A percentile compares a stretch with the other conserved stretches of the same genome.
Evolutionary conservation across 2,329 filamentous ascomycete genomes (phyloP).

Genomic region (Metarhizium guizhouense): DNA sequence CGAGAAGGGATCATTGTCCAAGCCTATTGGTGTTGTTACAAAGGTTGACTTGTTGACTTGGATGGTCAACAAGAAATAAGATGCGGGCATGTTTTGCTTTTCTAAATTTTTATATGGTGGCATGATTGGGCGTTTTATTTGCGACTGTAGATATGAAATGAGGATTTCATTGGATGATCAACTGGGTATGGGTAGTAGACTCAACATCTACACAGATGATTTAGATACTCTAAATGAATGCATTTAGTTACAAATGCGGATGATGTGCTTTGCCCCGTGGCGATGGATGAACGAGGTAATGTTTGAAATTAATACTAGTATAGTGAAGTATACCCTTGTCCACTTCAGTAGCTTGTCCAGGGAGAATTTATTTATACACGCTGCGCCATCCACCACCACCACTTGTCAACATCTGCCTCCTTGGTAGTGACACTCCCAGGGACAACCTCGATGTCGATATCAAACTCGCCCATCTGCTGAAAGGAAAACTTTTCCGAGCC

Average conservation of each 20-base stretch:
- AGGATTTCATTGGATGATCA: conserved; percentile 6
- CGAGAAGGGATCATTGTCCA: conserved; percentile 49
- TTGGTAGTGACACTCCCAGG: conserved; percentile 63
- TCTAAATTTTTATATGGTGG: not conserved
- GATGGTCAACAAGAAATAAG: conserved; percentile 60
- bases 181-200: conserved; percentile 21
- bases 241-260: not conserved
- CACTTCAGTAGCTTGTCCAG: no score
- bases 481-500: conserved; percentile 74
- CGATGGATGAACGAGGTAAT: no score
- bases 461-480: conserved; percentile 72
- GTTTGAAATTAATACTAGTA: no score
- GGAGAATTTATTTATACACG: conserved; percentile 41
- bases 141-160: conserved; percentile 4
- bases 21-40: conserved; percentile 83
- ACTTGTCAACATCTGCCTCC: conserved; percentile 65
- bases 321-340: no score
- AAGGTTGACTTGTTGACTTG: conserved; percentile 94
- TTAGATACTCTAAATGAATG: conserved; percentile 4
- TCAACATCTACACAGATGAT: conserved; percentile 30
- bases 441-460: conserved; percentile 66
- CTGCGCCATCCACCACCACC: conserved; percentile 86
- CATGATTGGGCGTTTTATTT: conserved; percentile 1
- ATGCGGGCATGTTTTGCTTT: not conserved
- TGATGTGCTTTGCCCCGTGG: not conserved